phyloP scores from a whole-genome alignment of 805 yeast species.

The Lachancea kluyveri region DNA sequence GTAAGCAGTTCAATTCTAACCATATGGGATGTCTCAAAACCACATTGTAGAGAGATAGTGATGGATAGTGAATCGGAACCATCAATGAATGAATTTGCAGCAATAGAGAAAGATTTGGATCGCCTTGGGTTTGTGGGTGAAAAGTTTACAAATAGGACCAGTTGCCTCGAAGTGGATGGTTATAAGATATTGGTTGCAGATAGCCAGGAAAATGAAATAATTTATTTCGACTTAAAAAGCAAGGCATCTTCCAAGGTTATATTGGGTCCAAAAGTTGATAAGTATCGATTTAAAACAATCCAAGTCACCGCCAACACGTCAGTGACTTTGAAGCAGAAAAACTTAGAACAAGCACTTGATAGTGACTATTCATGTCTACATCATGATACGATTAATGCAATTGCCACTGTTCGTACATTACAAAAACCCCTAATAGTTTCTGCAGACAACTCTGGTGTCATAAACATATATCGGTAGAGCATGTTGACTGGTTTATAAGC shows the following conservation, averaged over 20 bases:
- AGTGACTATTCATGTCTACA: conserved; percentile 2
- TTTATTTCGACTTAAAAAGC: conserved; percentile 15
- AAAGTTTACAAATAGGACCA: conserved; percentile 4
- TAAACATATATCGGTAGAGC: conserved; percentile 10
- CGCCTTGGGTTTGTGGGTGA: too few relatives aligned
- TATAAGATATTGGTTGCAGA: conserved; percentile 15
- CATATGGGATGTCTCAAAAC: conserved; percentile 68
- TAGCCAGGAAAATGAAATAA: conserved; percentile 13
- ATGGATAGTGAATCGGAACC: conserved; percentile 21
- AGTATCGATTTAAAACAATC: conserved; percentile 7
- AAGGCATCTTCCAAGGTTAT: conserved; percentile 10
- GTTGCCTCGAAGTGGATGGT: conserved; percentile 10
- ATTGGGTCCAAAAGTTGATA: conserved; percentile 5
- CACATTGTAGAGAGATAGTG: conserved; percentile 47
- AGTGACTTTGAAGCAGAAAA: conserved; percentile 9
- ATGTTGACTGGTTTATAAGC: too few relatives aligned
- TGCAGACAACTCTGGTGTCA: conserved; percentile 20
- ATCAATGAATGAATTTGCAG: conserved; percentile 15
- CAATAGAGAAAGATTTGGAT: too few relatives aligned
- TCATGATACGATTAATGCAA: conserved; percentile 9
- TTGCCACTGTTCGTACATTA: conserved; percentile 1
- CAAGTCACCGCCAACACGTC: conserved; percentile 21
- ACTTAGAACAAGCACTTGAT: neutral
- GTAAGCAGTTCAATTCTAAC: conserved; percentile 51
- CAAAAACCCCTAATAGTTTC: conserved; percentile 9